Percentiles rank a stretch among this genome's conserved stretches.
Conservation (phyloP, 2,329 filamentous ascomycete species). For the Fusarium sp. region DNA sequence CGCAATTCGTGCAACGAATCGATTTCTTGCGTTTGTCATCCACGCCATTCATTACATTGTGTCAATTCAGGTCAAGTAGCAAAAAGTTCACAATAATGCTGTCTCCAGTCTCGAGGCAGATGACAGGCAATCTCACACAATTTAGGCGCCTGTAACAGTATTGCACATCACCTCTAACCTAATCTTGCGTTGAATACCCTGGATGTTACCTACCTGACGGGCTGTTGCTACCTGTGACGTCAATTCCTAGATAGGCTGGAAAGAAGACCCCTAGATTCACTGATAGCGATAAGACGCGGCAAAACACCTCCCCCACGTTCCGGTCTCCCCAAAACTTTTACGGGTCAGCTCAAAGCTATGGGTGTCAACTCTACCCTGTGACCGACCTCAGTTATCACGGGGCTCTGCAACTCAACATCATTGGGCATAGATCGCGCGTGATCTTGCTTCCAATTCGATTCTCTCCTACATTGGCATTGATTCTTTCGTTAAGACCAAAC, state of each 20-base stretch:
- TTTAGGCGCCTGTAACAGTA: no score
- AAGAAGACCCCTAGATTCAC: slow-evolving; percentile 29
- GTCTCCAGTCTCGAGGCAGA: no score
- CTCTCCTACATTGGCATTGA: neutral
- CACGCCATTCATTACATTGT: neutral
- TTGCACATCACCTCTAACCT: no score
- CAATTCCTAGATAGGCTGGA: neutral
- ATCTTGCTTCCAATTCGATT: slow-evolving; percentile 3
- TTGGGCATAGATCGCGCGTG: slow-evolving; percentile 31
- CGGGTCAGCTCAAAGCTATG: slow-evolving; percentile 22
- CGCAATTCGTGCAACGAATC: slow-evolving; percentile 35
- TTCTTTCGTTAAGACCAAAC: slow-evolving; percentile 11
- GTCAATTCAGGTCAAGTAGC: no score
- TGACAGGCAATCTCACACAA: no score
- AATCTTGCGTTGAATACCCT: no score
- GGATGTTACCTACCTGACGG: no score
- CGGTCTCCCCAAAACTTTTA: slow-evolving; percentile 36
- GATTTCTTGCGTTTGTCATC: slow-evolving; percentile 41
- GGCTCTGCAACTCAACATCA: slow-evolving; percentile 31
- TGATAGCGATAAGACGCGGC: slow-evolving; percentile 27
- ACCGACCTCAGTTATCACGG: slow-evolving; percentile 35
- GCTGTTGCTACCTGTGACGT: slow-evolving; percentile 21
- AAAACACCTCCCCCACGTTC: slow-evolving; percentile 43
- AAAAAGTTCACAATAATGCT: no score
- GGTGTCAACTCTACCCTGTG: slow-evolving; percentile 18